These are phyloP conservation scores for Dendrobium catenatum DNA, from an alignment of 106 monocot genomes.

Conservation along the genomic window DNA sequence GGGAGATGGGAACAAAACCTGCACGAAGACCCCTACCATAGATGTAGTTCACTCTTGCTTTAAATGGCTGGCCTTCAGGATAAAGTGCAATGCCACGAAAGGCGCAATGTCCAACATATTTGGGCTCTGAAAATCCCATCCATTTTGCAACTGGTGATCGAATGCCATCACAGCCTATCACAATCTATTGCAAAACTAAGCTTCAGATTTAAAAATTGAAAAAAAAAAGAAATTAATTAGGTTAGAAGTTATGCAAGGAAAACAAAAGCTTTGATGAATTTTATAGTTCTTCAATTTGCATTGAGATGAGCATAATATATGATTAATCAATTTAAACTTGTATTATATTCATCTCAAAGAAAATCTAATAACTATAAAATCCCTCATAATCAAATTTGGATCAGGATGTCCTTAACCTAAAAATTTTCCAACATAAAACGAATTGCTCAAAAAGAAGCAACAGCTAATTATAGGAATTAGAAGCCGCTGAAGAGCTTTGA, in stretches of 20 bases:
- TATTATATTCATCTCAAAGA: too few species aligned
- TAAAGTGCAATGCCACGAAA: slow-evolving; percentile 79
- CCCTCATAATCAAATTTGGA: too few species aligned
- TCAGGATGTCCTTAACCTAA: too few species aligned
- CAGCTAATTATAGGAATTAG: too few species aligned
- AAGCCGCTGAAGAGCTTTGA: too few species aligned
- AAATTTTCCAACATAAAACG: too few species aligned
- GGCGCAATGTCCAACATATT: slow-evolving; percentile 81
- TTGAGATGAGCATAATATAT: too few species aligned
- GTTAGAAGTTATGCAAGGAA: background rate
- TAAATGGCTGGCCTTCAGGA: slow-evolving; percentile 73
- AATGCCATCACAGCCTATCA: slow-evolving; percentile 90
- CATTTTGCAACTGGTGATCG: slow-evolving; percentile 81
- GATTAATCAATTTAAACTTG: too few species aligned
- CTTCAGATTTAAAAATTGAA: background rate
- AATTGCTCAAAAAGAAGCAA: too few species aligned
- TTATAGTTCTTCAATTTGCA: too few species aligned
- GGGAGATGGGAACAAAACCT: slow-evolving; percentile 80
- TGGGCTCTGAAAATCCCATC: slow-evolving; percentile 92
- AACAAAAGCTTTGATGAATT: too few species aligned
- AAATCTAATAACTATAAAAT: too few species aligned
- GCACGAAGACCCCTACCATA: slow-evolving; percentile 80
- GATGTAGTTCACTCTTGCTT: slow-evolving; percentile 61
- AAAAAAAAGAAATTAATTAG: background rate
- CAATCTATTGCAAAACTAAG: slow-evolving; percentile 36